These are phyloP conservation scores for Starmerella geochares DNA, from an alignment of 805 yeast species.

Conservation along the genomic window DNA sequence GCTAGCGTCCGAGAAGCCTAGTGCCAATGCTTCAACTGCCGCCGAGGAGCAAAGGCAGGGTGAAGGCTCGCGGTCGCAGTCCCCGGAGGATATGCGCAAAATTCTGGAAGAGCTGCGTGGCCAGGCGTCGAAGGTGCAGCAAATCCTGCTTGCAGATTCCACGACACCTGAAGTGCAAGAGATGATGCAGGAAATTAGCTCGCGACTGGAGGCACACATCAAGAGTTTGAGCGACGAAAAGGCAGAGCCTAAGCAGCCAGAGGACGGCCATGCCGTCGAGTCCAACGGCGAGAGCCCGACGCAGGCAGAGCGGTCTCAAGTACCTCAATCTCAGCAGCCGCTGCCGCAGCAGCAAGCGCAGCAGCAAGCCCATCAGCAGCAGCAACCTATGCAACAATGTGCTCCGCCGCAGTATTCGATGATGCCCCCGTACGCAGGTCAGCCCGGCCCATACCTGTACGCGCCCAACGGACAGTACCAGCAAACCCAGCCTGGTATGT, in stretches of 20 bases:
- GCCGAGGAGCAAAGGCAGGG: no score
- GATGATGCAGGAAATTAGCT: not conserved
- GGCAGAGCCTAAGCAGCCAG: not conserved
- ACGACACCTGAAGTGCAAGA: constrained; percentile 5
- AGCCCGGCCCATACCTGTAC: not conserved
- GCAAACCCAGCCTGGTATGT: not conserved
- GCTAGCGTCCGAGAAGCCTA: not conserved
- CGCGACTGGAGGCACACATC: not conserved
- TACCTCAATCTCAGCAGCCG: not conserved
- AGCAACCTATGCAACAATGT: not conserved
- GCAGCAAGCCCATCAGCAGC: not conserved
- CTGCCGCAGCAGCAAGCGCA: not conserved
- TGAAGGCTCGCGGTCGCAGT: no score
- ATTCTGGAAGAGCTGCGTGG: constrained; percentile 3
- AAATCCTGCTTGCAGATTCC: not conserved
- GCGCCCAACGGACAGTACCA: not conserved
- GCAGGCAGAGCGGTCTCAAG: no score
- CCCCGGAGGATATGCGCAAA: not conserved
- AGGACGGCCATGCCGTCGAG: no score
- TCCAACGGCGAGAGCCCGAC: no score
- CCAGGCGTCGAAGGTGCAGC: constrained; percentile 8
- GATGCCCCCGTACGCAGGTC: not conserved
- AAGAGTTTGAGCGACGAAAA: not conserved
- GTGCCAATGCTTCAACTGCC: no score
- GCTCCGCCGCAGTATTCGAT: not conserved